Evolutionary conservation across 768 basidiomycete genomes (phyloP).

Genomic region (Dacryopinax primogenitus): DNA sequence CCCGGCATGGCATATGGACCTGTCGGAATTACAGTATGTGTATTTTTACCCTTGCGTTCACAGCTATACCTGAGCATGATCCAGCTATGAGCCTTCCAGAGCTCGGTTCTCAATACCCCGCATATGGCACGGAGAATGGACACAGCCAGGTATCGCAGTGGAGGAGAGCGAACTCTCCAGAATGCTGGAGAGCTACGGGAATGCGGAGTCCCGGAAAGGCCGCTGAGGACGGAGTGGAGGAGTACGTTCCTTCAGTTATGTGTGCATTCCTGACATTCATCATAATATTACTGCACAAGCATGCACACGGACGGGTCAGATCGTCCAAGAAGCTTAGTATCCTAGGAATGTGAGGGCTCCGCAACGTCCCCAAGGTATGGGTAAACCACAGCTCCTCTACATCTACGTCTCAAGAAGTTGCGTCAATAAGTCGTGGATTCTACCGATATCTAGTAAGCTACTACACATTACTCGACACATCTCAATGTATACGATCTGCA

Average conservation of each 20-base stretch:
- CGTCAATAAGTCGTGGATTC: too few relatives aligned
- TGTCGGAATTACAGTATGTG: not conserved
- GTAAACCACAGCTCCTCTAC: too few relatives aligned
- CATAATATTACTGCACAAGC: too few relatives aligned
- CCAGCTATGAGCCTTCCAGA: not conserved
- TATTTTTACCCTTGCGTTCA: not conserved
- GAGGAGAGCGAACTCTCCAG: not conserved
- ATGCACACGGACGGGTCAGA: too few relatives aligned
- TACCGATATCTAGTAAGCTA: too few relatives aligned
- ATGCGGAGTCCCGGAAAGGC: not conserved
- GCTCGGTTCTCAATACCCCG: not conserved
- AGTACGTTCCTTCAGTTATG: not conserved
- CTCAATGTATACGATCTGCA: not conserved
- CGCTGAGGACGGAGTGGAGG: not conserved
- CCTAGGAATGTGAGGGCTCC: too few relatives aligned
- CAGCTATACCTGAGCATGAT: not conserved
- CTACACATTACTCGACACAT: not conserved
- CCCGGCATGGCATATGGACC: conserved; percentile 1
- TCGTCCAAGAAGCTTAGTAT: too few relatives aligned
- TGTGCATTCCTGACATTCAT: not conserved
- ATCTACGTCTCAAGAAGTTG: too few relatives aligned
- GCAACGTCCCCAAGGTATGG: too few relatives aligned
- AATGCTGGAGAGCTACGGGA: not conserved
- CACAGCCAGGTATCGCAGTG: not conserved
- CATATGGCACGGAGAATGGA: not conserved